Conservation (phyloP, 2,329 filamentous ascomycete genomes). For the Ceratocystis alfenasii region DNA sequence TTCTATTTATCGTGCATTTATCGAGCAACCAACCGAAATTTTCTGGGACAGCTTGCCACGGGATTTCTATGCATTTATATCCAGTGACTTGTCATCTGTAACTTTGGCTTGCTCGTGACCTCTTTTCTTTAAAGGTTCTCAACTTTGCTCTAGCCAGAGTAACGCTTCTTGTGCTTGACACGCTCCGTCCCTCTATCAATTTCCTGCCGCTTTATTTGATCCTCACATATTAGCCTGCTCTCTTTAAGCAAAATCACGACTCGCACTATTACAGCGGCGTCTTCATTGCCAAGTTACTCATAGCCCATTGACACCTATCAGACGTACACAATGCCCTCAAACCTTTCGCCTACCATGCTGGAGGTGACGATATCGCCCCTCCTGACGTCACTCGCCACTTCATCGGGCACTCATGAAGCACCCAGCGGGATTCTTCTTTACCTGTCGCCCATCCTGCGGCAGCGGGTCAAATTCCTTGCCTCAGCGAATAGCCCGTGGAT, state of each 20-base stretch:
- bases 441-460: conserved; percentile 53
- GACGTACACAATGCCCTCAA: conserved; percentile 20
- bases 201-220: not conserved
- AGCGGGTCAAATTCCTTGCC: conserved; percentile 54
- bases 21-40: not conserved
- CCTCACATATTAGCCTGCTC: not conserved
- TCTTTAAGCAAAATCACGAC: not conserved
- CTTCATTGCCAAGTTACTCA: too few relatives aligned
- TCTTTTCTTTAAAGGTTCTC: not conserved
- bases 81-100: not conserved
- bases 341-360: conserved; percentile 31
- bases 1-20: not conserved
- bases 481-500: conserved; percentile 25
- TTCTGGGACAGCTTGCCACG: not conserved
- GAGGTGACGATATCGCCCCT: conserved; percentile 43
- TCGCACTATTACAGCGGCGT: not conserved
- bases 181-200: not conserved
- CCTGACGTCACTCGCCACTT: conserved; percentile 47
- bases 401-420: conserved; percentile 46
- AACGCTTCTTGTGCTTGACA: not conserved
- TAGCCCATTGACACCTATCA: not conserved
- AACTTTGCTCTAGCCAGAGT: not conserved
- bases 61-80: not conserved
- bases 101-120: not conserved
- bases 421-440: conserved; percentile 45